These are phyloP conservation scores for Fusarium humuli DNA, from an alignment of 2,329 filamentous ascomycete species.

Conservation along the genomic window DNA sequence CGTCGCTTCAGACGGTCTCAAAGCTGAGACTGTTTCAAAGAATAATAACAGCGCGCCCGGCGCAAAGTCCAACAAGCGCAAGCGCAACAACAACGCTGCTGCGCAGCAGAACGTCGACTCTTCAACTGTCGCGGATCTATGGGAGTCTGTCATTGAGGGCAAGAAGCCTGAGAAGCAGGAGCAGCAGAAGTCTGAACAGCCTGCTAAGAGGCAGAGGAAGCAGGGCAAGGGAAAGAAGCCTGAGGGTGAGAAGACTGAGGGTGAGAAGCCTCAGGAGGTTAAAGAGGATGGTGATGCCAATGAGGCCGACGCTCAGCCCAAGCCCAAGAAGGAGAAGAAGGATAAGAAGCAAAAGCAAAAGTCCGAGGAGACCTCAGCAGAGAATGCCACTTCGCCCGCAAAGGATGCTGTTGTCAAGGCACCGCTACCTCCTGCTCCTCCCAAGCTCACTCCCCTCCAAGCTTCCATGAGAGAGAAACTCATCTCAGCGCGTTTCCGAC, in stretches of 20 bases:
- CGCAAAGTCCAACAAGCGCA: slow-evolving; percentile 70
- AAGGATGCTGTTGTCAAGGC: slow-evolving; percentile 42
- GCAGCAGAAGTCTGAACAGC: slow-evolving; percentile 31
- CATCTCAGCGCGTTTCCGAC: slow-evolving; percentile 93
- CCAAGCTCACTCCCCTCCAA: slow-evolving; percentile 90
- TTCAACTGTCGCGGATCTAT: slow-evolving; percentile 81
- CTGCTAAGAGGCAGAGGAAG: slow-evolving; percentile 54
- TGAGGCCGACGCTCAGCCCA: slow-evolving; percentile 40
- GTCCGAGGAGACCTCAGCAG: slow-evolving; percentile 27
- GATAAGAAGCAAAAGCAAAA: slow-evolving; percentile 42
- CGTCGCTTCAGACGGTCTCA: slow-evolving; percentile 76
- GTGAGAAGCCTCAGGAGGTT: slow-evolving; percentile 36
- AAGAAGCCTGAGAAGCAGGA: slow-evolving; percentile 55
- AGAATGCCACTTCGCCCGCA: slow-evolving; percentile 25
- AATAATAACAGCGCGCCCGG: slow-evolving; percentile 50
- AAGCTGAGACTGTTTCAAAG: slow-evolving; percentile 68
- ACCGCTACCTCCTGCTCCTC: slow-evolving; percentile 56
- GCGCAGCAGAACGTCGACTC: slow-evolving; percentile 65
- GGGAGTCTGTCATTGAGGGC: slow-evolving; percentile 82
- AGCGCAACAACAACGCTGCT: slow-evolving; percentile 52
- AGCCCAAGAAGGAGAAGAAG: slow-evolving; percentile 55
- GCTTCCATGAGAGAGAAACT: slow-evolving; percentile 95
- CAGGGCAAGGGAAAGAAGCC: slow-evolving; percentile 47
- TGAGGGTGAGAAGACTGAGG: slow-evolving; percentile 45
- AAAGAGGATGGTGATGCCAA: slow-evolving; percentile 19